Conservation (phyloP, 768 basidiomycete species). For the Panaeolus papilionaceus region DNA sequence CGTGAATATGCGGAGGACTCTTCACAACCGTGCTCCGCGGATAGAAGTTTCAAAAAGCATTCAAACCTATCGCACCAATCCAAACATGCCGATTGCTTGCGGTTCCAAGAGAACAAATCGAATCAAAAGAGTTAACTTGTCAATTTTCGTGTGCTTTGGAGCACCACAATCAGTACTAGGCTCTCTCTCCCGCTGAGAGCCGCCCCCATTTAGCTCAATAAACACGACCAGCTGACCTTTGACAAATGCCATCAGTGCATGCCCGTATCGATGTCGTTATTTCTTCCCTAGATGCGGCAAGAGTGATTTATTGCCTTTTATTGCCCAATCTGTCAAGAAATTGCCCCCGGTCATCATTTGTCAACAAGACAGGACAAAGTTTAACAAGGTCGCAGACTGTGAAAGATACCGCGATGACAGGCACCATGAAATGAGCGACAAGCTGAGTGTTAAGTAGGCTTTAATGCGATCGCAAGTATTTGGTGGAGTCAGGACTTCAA, state of each 20-base stretch:
- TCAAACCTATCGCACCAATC: slow-evolving; percentile 10
- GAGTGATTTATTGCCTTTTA: background rate
- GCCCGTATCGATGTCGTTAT: background rate
- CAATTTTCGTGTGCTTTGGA: background rate
- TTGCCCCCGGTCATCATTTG: background rate
- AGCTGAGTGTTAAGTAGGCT: background rate
- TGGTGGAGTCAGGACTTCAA: too few species aligned
- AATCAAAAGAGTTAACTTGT: background rate
- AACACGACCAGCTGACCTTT: background rate
- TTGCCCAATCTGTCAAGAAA: background rate
- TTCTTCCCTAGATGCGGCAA: background rate
- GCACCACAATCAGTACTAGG: background rate
- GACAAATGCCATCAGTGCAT: slow-evolving; percentile 1
- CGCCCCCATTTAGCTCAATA: background rate
- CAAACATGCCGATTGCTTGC: background rate
- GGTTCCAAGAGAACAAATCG: background rate
- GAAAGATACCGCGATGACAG: background rate
- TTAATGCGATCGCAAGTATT: too few species aligned
- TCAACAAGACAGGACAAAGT: background rate
- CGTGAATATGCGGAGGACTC: too few species aligned
- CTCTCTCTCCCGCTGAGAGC: background rate
- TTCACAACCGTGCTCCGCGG: background rate
- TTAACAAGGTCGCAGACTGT: background rate
- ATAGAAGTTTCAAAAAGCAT: background rate
- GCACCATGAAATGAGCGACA: background rate